Evolutionary conservation across 192 early-diverging fungal genomes (phyloP), one percentile per base, ranked within the genome.

Genomic region (Oehlia diaphana): DNA sequence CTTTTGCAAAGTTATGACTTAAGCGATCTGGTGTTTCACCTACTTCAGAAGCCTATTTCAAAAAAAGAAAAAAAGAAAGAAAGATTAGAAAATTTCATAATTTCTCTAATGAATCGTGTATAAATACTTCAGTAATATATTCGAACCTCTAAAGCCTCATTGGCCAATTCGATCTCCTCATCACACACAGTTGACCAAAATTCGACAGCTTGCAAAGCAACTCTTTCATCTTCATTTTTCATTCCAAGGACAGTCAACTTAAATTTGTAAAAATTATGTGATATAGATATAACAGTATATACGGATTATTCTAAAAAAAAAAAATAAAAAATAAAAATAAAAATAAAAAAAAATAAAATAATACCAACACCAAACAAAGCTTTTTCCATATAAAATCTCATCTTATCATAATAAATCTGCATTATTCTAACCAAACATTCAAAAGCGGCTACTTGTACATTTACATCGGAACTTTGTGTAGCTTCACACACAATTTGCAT

Each of bases 171-270:
- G 71, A 95, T 90, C 83, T 99, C 98, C 78, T 93, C 94, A 79
- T 99, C 98, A 81, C 95, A 98, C 35, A 99, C 92, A 42, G 97
- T 98, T 12, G 96, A 97, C 98, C 98, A 99, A 83, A 99, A 99
- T 87, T 99, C 98, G 79, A 99, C 93, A 64, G 97, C 98, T 83
- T 99, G 98, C 80, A 97, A 85, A 19, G 93, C 96, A 42, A 99
- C 96, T 26, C 92, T 92, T 69, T 95, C 92, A 72, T 95, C 92
- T 62, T 94, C 93, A 76, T 91, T 87, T 80, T 93, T 94, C 96
- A 99, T 98, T 19, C 96, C 97, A 67, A 90, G 86, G 23, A 98
- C 88, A 31, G 97, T 98, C 61, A 99, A 88, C 89, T 91, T 83
- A 83, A 72, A 63, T 21, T 42, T 42, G 7, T 42, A 42, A 42